Base-by-base conservation (phyloP, 768 basidiomycete species). In the Tephrocybe sp. region DNA sequence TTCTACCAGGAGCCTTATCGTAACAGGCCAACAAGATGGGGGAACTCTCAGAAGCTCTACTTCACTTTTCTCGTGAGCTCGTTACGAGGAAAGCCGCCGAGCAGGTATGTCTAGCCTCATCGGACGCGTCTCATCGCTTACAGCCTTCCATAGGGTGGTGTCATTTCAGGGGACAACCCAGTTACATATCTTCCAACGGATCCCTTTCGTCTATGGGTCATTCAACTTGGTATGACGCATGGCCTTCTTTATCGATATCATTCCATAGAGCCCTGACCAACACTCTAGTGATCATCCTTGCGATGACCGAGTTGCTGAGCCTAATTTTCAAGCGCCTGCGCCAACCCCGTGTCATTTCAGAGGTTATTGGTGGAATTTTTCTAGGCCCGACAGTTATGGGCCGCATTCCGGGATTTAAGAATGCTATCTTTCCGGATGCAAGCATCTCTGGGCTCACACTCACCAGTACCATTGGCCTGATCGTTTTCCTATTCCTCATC, bases 341-440 rank as follows among this genome's bases (percentile, higher is more conserved):
- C 30, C 95, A 98, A 60, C 96, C 96, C 2, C 77, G 86, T 17
- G 95, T 98, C 51, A 93, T 97, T 42, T 85, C 93, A 41, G 95
- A 98, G 65, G 88, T 97, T 55, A 81, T 98, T 48, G 92, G 86
- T 0, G 96, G 96, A 18, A 84, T 98, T 57, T 62, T 98, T 23
- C 76, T 98, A 14, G 94, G 93, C 36, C 83, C 83, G 0, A 76
- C 81, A 0, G 80, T 88, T 8, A 83, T 91, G 79, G 91, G 91
- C 3, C 83, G 82, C 21, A 91, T 93, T 49, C 91, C 89, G 0
- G 64, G 74, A 30, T 96, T 93, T 71, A 74, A 68, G 17, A 41
- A 67, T 11, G 62, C 67, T 23, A 85, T 90, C 54, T 89, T 88
- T 65, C 85, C 86, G 0, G 39, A 59, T 0, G 60, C 47, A 5